Percentiles rank a stretch among this genome's conserved stretches.
Conservation (phyloP, 1,284 basidiomycete genomes). For the Puccinia polysora region DNA sequence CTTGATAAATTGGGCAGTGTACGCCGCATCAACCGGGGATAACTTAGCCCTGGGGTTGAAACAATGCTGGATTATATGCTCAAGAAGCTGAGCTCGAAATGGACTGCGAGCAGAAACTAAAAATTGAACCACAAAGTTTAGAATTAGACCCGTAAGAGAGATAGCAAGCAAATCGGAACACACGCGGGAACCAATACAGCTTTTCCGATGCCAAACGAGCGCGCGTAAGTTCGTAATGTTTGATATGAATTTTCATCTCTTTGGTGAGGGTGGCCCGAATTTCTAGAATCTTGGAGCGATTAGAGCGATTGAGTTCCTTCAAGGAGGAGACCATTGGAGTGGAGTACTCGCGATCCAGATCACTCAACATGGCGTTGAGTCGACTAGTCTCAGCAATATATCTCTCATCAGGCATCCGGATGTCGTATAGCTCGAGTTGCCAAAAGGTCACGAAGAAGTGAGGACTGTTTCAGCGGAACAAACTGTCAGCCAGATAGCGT, state of each 20-base stretch:
- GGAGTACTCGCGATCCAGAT: constrained; percentile 50
- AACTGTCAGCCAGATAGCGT: not conserved
- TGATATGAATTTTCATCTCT: constrained; percentile 69
- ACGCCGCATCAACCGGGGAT: constrained; percentile 93
- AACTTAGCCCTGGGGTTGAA: constrained; percentile 84
- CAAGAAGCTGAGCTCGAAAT: constrained; percentile 58
- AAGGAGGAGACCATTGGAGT: constrained; percentile 45
- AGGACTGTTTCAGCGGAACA: constrained; percentile 58
- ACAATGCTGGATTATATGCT: constrained; percentile 77
- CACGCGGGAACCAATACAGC: constrained; percentile 69
- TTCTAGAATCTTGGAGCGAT: constrained; percentile 43
- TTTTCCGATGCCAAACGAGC: constrained; percentile 76
- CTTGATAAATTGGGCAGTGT: constrained; percentile 84
- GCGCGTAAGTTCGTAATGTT: constrained; percentile 64
- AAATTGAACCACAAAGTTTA: too few species aligned
- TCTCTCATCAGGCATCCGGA: constrained; percentile 61
- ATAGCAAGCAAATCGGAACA: constrained; percentile 46
- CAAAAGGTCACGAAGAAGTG: constrained; percentile 91
- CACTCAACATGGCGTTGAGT: constrained; percentile 52
- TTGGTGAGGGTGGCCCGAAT: constrained; percentile 60
- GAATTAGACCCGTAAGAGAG: not conserved
- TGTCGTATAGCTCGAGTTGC: constrained; percentile 84
- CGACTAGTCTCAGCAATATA: constrained; percentile 55
- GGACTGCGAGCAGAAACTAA: not conserved
- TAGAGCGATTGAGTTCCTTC: constrained; percentile 46